Evolutionary conservation across 345 rosid genomes (phyloP), one percentile per base, ranked within the genome.

Genomic region (Geranium brycei): DNA sequence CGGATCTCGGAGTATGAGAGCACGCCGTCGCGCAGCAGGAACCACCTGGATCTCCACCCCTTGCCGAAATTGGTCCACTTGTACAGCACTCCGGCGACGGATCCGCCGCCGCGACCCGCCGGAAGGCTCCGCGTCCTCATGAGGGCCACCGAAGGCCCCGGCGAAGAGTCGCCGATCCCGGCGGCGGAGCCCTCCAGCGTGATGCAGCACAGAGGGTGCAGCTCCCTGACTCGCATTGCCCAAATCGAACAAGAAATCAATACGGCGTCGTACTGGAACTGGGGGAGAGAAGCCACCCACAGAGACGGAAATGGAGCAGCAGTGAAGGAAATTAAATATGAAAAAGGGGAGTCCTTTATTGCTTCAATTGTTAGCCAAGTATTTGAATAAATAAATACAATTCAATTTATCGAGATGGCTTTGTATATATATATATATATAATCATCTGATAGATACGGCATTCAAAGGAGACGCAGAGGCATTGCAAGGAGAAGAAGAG

Each of bases 1-100:
- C 84, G 87, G 77, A 82, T 78, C 82, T 88, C 88, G 23, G 91
- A 87, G 73, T 93, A 93, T 32, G 91, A 90, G 0, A 93, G 80
- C 60, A 83, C 79, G 31, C 96, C 97, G 62, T 88, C 82, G 47
- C 83, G 82, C 64, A 93, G 85, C 40, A 81, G 71, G 78, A 93
- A 90, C 95, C 95, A 93, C 66, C 99, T 80, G 74, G 95, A 90
- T 83, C 97, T 90, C 98, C 99, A 93, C 32, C 99, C 97, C 67
- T 87, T 93, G 12, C 99, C 90, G 75, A 82, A 93, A 80, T 93
- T 93, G 0, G 99, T 93, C 99, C 99, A 93, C 85, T 93, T 93
- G 62, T 85, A 79, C 31, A 93, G 79, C 17, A 87, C 78, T 66
- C 99, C 99, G 57, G 92, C 96, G 8, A 87, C 92, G 16, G 87